phyloP scores from a whole-genome alignment of 1,139 yeast species.

The Pichia sp. region DNA sequence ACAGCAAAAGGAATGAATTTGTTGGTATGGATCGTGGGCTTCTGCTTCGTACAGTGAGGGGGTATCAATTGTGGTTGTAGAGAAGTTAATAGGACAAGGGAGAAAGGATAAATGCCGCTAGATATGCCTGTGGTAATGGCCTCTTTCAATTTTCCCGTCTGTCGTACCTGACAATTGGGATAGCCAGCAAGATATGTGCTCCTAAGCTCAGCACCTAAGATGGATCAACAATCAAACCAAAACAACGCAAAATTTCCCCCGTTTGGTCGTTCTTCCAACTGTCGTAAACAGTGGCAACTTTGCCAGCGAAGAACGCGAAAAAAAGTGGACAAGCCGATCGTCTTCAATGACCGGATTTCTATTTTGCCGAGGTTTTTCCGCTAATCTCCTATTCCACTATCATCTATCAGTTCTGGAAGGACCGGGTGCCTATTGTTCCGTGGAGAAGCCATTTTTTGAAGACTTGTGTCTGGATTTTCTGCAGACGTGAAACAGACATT shows the following conservation, averaged over 20 bases:
- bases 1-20: not conserved
- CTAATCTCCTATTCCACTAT: not conserved
- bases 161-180: not conserved
- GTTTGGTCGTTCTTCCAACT: not conserved
- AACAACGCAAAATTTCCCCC: not conserved
- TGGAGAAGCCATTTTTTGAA: not conserved
- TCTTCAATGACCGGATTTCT: not conserved
- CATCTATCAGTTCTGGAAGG: not conserved
- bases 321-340: not conserved
- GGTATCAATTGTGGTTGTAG: not conserved
- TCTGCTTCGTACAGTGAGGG: not conserved
- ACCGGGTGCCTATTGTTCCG: not conserved
- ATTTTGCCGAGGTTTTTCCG: not conserved
- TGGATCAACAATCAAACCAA: not conserved
- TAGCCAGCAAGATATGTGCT: too few species aligned
- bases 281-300: not conserved
- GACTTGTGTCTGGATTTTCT: not conserved
- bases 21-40: not conserved
- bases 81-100: not conserved
- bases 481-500: not conserved
- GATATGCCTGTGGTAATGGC: not conserved
- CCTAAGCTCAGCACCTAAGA: not conserved
- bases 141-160: not conserved
- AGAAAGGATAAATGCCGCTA: not conserved
- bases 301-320: conserved; percentile 1